Conservation (phyloP, 2,329 filamentous ascomycete species). For the Elsinoe necatrix region DNA sequence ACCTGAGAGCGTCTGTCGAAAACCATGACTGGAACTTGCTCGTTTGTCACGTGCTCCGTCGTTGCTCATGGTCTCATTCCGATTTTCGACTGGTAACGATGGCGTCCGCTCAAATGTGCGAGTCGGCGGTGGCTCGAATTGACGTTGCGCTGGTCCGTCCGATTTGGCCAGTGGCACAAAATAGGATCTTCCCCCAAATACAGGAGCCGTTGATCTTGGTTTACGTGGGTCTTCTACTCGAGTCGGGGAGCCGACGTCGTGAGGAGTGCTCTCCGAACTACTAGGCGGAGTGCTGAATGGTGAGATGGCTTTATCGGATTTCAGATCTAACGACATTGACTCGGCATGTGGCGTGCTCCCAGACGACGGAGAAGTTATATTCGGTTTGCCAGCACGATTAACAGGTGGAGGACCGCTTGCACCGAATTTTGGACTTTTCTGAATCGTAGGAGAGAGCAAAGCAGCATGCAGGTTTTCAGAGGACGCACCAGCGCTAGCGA, state of each 20-base stretch:
- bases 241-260: conserved; percentile 15
- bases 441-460: conserved; percentile 1
- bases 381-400: conserved; percentile 73
- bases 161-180: conserved; percentile 7
- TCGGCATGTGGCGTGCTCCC: conserved; percentile 2
- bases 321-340: conserved; percentile 25
- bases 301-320: conserved; percentile 38
- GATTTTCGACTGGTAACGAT: background rate
- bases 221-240: background rate
- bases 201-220: background rate
- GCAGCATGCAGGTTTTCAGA: conserved; percentile 8
- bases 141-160: background rate
- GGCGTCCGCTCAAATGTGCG: conserved; percentile 4
- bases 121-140: conserved; percentile 10
- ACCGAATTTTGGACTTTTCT: conserved; percentile 14
- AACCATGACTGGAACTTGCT: background rate
- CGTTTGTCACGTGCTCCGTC: conserved; percentile 8
- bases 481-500: background rate
- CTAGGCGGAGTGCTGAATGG: conserved; percentile 82
- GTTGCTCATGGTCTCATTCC: background rate
- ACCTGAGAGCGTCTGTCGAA: conserved; percentile 24
- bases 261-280: conserved; percentile 51
- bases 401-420: conserved; percentile 59
- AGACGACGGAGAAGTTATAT: conserved; percentile 38
- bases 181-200: background rate